These are phyloP conservation scores for Brettanomyces custersianus DNA, from an alignment of 805 yeast genomes.

Conservation along the genomic window DNA sequence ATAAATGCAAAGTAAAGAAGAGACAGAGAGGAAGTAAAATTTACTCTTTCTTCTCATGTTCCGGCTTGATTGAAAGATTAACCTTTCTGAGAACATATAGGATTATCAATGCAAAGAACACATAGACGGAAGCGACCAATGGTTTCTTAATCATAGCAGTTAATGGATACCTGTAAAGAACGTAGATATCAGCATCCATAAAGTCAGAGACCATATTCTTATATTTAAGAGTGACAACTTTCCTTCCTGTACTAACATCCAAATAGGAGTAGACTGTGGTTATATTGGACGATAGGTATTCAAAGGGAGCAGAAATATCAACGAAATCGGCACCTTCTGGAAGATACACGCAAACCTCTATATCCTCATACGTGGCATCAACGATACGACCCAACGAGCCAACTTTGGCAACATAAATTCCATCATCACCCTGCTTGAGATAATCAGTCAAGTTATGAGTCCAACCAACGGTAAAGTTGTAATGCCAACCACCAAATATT, in stretches of 20 bases:
- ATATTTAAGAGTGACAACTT: slow-evolving; percentile 54
- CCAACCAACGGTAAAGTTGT: slow-evolving; percentile 96
- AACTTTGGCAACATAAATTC: slow-evolving; percentile 49
- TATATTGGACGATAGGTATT: slow-evolving; percentile 23
- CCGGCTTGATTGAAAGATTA: slow-evolving; percentile 27
- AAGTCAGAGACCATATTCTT: slow-evolving; percentile 63
- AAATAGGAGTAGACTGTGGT: slow-evolving; percentile 43
- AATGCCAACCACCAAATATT: slow-evolving; percentile 93
- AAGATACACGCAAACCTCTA: slow-evolving; percentile 53
- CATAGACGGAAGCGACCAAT: slow-evolving; percentile 48
- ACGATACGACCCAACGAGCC: slow-evolving; percentile 68
- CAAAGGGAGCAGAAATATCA: slow-evolving; percentile 50
- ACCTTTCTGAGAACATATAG: slow-evolving; percentile 40
- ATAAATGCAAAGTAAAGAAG: no score
- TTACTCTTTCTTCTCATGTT: no score
- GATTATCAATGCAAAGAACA: slow-evolving; percentile 51
- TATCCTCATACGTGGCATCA: slow-evolving; percentile 57
- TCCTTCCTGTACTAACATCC: slow-evolving; percentile 72
- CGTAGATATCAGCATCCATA: slow-evolving; percentile 42
- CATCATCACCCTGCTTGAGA: slow-evolving; percentile 35
- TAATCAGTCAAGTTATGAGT: slow-evolving; percentile 47
- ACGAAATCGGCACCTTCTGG: slow-evolving; percentile 77
- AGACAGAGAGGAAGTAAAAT: no score
- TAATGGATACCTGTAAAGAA: slow-evolving; percentile 54
- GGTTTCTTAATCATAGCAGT: slow-evolving; percentile 57